phyloP scores from a whole-genome alignment of 108 stramenopile genomes.

The Pseudonitzschia delicatissima region DNA sequence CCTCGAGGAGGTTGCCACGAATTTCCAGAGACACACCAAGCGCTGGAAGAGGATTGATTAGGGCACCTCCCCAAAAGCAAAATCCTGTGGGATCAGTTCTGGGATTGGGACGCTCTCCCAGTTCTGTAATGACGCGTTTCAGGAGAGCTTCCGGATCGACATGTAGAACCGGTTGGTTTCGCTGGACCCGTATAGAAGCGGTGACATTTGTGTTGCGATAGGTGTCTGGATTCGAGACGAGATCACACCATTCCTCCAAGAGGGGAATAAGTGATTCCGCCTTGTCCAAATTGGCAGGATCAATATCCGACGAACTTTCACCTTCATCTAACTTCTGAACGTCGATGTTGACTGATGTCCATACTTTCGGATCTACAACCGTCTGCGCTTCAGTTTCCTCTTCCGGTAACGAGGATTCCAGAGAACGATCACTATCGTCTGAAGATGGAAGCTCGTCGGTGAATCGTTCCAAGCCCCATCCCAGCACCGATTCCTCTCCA shows the following conservation, averaged over 20 bases:
- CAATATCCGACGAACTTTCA: neutral
- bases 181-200: conserved; percentile 36
- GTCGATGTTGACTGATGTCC: conserved; percentile 17
- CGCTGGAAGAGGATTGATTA: conserved; percentile 64
- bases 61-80: conserved; percentile 54
- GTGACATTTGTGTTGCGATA: conserved; percentile 57
- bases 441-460: conserved; percentile 22
- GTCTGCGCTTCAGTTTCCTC: neutral
- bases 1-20: conserved; percentile 55
- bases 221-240: conserved; percentile 49
- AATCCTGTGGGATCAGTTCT: conserved; percentile 31
- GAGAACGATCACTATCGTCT: conserved; percentile 1
- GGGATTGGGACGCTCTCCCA: conserved; percentile 33
- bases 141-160: conserved; percentile 44
- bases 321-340: conserved; percentile 17
- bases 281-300: conserved; percentile 15
- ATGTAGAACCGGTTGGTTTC: conserved; percentile 43
- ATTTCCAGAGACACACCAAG: conserved; percentile 58
- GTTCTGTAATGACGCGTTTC: conserved; percentile 30
- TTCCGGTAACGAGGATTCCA: neutral
- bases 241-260: conserved; percentile 44
- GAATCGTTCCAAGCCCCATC: conserved; percentile 65
- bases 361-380: conserved; percentile 9
- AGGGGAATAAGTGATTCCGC: conserved; percentile 31
- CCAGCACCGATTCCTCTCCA: conserved; percentile 58